phyloP scores from a whole-genome alignment of 768 basidiomycete genomes.

The Stropharia rugosoannulata region DNA sequence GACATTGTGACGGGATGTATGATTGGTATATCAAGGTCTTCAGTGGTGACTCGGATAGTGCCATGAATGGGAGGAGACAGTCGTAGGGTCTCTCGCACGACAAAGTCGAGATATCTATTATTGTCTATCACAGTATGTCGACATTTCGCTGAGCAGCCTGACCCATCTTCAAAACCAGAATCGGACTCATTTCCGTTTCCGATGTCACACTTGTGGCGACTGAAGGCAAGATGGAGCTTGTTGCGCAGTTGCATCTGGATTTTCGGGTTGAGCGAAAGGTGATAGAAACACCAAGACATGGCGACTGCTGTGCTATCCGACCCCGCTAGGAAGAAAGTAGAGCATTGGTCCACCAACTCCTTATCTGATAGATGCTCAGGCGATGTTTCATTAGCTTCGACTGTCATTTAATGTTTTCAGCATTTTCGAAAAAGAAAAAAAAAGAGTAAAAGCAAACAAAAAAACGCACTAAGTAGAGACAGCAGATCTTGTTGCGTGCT shows the following conservation, averaged over 20 bases:
- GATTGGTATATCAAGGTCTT: slow-evolving; percentile 54
- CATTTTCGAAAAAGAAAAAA: background rate
- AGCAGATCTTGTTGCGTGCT: slow-evolving; percentile 42
- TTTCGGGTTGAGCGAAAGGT: slow-evolving; percentile 51
- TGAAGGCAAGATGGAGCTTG: slow-evolving; percentile 34
- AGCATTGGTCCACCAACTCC: slow-evolving; percentile 62
- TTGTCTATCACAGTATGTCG: slow-evolving; percentile 35
- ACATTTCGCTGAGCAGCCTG: slow-evolving; percentile 14
- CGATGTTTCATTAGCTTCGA: slow-evolving; percentile 56
- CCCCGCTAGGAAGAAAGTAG: slow-evolving; percentile 65
- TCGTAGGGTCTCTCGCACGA: slow-evolving; percentile 56
- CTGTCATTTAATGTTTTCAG: slow-evolving; percentile 27
- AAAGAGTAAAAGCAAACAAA: background rate
- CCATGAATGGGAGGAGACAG: slow-evolving; percentile 56
- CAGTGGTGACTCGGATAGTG: slow-evolving; percentile 54
- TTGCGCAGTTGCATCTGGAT: slow-evolving; percentile 55
- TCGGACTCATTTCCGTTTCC: slow-evolving; percentile 17
- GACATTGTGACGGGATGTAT: slow-evolving; percentile 41
- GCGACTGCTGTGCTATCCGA: slow-evolving; percentile 60
- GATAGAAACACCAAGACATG: slow-evolving; percentile 57
- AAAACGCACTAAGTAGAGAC: slow-evolving; percentile 43
- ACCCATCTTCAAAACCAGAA: slow-evolving; percentile 22
- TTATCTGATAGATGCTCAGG: slow-evolving; percentile 53
- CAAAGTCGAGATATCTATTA: slow-evolving; percentile 54
- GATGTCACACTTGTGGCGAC: slow-evolving; percentile 12